phyloP scores from a whole-genome alignment of 1,284 basidiomycete genomes.

The Sutorius eximius region DNA sequence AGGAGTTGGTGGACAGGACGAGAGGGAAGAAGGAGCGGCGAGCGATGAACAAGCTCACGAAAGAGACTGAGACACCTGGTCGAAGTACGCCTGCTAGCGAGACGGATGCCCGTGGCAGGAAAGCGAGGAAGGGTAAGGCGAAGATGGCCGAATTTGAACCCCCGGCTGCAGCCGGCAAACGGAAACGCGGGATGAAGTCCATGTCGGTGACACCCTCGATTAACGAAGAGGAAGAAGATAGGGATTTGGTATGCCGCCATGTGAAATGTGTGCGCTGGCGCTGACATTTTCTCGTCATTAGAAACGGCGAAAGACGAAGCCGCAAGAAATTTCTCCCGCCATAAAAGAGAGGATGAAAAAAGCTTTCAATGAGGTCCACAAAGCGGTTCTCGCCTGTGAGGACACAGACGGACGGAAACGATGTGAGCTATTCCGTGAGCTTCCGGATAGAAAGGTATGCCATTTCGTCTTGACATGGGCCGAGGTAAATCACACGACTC shows the following conservation, averaged over 20 bases:
- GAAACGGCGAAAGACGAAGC: conserved; percentile 79
- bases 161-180: conserved; percentile 52
- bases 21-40: conserved; percentile 65
- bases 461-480: background rate
- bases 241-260: conserved; percentile 54
- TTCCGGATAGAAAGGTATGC: conserved; percentile 69
- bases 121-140: conserved; percentile 66
- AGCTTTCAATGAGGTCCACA: conserved; percentile 78
- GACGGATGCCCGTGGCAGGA: conserved; percentile 57
- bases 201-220: conserved; percentile 76
- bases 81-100: conserved; percentile 65
- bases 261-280: background rate
- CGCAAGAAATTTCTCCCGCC: conserved; percentile 51
- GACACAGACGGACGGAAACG: conserved; percentile 75
- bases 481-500: conserved; percentile 1
- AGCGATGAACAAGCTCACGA: conserved; percentile 50
- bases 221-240: conserved; percentile 67
- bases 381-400: conserved; percentile 75
- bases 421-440: conserved; percentile 81
- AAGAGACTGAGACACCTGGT: conserved; percentile 52
- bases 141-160: conserved; percentile 54
- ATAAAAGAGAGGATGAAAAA: conserved; percentile 81
- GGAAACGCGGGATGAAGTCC: conserved; percentile 72
- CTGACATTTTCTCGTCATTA: conserved; percentile 30
- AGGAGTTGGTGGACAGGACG: conserved; percentile 66